These are phyloP conservation scores for Graphilbum sp. DNA, from an alignment of 2,329 filamentous ascomycete species.

Conservation along the genomic window DNA sequence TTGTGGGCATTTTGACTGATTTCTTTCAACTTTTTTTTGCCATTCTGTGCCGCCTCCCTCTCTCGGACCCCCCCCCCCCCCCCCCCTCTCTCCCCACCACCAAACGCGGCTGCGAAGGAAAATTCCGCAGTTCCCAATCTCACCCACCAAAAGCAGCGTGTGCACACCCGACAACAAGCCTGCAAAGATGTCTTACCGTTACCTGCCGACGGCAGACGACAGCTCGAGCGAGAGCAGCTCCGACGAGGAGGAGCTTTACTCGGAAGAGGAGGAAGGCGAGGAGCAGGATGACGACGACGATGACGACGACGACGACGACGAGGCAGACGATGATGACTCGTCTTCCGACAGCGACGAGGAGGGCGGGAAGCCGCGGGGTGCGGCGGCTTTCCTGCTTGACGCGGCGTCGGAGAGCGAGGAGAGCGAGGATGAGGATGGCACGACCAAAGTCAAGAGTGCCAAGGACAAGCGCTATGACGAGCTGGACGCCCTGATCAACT, in stretches of 20 bases:
- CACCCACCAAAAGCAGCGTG: no score
- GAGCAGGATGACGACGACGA: constrained; percentile 38
- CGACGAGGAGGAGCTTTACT: constrained; percentile 92
- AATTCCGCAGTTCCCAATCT: no score
- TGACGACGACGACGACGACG: constrained; percentile 28
- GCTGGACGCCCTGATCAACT: constrained; percentile 72
- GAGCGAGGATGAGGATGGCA: constrained; percentile 77
- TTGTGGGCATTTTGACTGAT: not conserved
- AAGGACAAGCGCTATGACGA: constrained; percentile 97
- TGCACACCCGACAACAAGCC: no score
- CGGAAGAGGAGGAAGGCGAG: constrained; percentile 54
- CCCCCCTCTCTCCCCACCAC: not conserved
- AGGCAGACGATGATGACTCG: constrained; percentile 22
- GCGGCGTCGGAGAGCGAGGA: constrained; percentile 56
- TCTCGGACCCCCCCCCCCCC: not conserved
- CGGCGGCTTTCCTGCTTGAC: constrained; percentile 69
- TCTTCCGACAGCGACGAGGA: constrained; percentile 35
- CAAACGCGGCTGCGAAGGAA: no score
- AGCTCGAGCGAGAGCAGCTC: constrained; percentile 93
- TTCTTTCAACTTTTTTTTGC: not conserved
- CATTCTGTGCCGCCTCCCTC: no score
- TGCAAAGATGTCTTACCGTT: constrained; percentile 51
- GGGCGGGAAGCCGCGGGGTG: constrained; percentile 51
- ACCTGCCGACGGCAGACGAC: constrained; percentile 83
- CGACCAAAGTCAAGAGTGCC: constrained; percentile 84